Base-by-base conservation (phyloP, 2,329 filamentous ascomycete species). In the Colletotrichum lupini region DNA sequence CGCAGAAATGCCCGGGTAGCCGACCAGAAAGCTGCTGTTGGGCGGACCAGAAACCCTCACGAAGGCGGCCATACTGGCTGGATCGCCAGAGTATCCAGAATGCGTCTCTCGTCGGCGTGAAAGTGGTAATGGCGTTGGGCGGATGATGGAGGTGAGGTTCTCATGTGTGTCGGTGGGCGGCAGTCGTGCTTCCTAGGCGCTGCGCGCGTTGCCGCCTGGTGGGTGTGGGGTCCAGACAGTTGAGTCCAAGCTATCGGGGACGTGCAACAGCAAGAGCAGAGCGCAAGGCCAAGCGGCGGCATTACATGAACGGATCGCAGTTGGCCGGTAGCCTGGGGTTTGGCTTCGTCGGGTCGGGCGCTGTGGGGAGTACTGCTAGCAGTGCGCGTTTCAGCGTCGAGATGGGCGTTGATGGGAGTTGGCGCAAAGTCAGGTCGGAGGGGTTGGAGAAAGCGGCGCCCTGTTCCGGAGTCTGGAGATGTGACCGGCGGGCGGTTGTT, bases 31-130 rank as follows among this genome's bases (percentile, higher is more conserved):
- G 85, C 94, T 97, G 85, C 95, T 97, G 86, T 99, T 99, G 78
- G 97, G 95, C 82, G 95, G 95, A 82, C 97, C 97, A 77, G 95
- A 97, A 85, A 99, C 95, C 89, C 97, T 93, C 87, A 99, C 97
- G 84, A 94, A 94, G 82, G 94, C 93, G 84, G 92, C 90, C 87
- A 92, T 92, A 35, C 68, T 75, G 68, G 72, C 73, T 49, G 58
- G 55, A 49, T 73, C 52, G 73, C 73, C 73, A 67, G 61, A 22
- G 52, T 26, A 53, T 35, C 26, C 46, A 64, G 3, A 35, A 24
- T 19, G 7, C n/a, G 67, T 67, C 61, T 70, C 68, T 74, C 53
- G 56, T 67, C 53, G 66, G 65, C 11, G 60, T 53, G 58, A n/a
- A 22, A 56, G 53, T 56, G 61, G 57, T 56, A 52, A 58, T 28